Evolutionary conservation across 164 flowering plant species (phyloP), one percentile per base, ranked within the genome.

Genomic region (Amborella trichopoda): DNA sequence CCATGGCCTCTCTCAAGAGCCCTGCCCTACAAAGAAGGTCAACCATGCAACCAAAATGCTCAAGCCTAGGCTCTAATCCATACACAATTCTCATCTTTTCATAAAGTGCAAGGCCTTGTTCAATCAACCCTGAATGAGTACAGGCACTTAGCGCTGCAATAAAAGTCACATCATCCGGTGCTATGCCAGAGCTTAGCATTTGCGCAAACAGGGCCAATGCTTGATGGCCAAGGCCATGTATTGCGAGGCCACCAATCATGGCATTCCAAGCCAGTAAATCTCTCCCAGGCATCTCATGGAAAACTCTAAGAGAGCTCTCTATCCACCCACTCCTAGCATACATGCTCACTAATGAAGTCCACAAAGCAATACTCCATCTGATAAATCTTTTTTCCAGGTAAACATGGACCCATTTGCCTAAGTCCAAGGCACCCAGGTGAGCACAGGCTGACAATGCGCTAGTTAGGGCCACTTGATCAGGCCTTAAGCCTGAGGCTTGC

Each of bases 11-110:
- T 52, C 61, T 49, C 32, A 65, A 41, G 1, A 61, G 28, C 2
- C 69, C 67, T 0, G 67, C 73, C 6, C 73, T 54, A n/a, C 64
- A 63, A 32, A 68, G 64, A 12, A 68, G 53, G 49, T 68, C 72
- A 38, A 68, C 66, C 63, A 68, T 58, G 58, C 62, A 56, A 27
- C 66, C 64, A 9, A 61, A 65, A 25, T 65, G 73, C 56, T 65
- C 64, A 5, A 40, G 23, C 39, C 47, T 51, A 43, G 67, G 69
- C 28, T 45, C 52, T 40, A 68, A 54, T n/a, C 41, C 25, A 18
- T 58, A 68, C 3, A 30, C 48, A 14, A 13, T 22, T 30, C 48
- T 58, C 69, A 65, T 68, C 13, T 44, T 26, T 20, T 54, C 14
- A 26, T 56, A 68, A 21, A 57, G 23, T 19, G 27, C 14, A 5